Evolutionary conservation across 1,284 basidiomycete genomes (phyloP), one percentile per base, ranked within the genome.

Genomic region (Trichosporon sp.): DNA sequence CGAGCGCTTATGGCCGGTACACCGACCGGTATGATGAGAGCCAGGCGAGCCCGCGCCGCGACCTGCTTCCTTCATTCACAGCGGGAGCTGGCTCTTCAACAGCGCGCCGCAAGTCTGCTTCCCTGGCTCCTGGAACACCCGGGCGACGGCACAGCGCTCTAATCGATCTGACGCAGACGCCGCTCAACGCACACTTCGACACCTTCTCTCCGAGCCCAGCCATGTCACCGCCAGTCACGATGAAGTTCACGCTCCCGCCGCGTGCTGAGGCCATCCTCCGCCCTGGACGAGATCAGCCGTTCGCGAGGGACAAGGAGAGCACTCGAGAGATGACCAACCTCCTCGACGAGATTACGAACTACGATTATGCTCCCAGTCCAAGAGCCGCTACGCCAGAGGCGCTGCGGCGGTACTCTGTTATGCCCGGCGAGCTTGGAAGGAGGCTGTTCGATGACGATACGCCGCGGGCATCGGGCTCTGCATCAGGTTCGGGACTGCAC

Each of bases 181-280:
- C 85, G 16, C 75, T 85, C 33, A 76, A 65, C 73, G 77, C 56
- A 78, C 86, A 66, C 82, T 83, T 73, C 62, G 32, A 54, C 25
- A 31, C 46, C 9, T 33, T 63, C 36, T 29, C 63, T 11, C 60
- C 37, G 21, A 31, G 49, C 59, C 80, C 71, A 34, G 89, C 88
- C 54, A 90, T 94, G 89, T 93, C 91, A 0, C 91, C 93, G 2
- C 91, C 91, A 2, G 85, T 89, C 4, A 89, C 89, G 62, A 87
- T 94, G 85, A 89, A 88, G 29, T 92, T 91, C 65, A 87, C 87
- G 2, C 85, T 88, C n/a, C 88, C 88, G 0, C 84, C 86, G 9
- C 84, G 86, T 60, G 85, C 83, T 0, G 60, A 70, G 36, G 72
- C 73, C 56, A 82, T 91, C 8, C 13, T 54, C 14, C 13, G 27